Conservation (phyloP, 2,329 filamentous ascomycete genomes). For the Fusarium burgessii region DNA sequence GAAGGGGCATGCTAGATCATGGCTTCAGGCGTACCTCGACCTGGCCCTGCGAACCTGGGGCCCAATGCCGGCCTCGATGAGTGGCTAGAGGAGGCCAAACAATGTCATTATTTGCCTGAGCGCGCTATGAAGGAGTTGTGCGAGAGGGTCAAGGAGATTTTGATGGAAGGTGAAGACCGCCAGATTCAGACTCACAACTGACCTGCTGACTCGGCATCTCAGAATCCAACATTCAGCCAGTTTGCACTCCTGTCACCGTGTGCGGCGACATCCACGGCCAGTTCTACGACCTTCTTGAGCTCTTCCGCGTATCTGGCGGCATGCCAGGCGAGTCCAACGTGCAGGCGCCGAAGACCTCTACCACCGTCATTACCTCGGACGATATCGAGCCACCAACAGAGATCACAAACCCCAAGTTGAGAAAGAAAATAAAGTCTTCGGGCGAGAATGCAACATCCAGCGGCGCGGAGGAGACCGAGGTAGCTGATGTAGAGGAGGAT, state of each 20-base stretch:
- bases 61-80: constrained; percentile 90
- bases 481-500: constrained; percentile 53
- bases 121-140: constrained; percentile 98
- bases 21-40: constrained; percentile 77
- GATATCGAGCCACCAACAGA: constrained; percentile 91
- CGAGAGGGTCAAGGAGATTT: constrained; percentile 97
- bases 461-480: constrained; percentile 63
- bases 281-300: constrained; percentile 96
- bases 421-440: constrained; percentile 78
- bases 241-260: constrained; percentile 93
- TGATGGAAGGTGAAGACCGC: constrained; percentile 85
- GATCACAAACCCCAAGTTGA: constrained; percentile 88
- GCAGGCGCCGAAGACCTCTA: constrained; percentile 75
- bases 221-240: constrained; percentile 99
- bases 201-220: constrained; percentile 32
- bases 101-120: constrained; percentile 97
- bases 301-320: constrained; percentile 95
- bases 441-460: constrained; percentile 58
- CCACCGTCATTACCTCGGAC: constrained; percentile 85
- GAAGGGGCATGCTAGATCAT: constrained; percentile 50
- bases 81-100: constrained; percentile 96
- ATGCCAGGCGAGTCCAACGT: constrained; percentile 88
- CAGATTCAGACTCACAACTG: neutral
- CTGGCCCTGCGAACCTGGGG: constrained; percentile 87
- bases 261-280: constrained; percentile 99